These are phyloP conservation scores for Bullera alba DNA, from an alignment of 768 basidiomycete species.

Conservation along the genomic window DNA sequence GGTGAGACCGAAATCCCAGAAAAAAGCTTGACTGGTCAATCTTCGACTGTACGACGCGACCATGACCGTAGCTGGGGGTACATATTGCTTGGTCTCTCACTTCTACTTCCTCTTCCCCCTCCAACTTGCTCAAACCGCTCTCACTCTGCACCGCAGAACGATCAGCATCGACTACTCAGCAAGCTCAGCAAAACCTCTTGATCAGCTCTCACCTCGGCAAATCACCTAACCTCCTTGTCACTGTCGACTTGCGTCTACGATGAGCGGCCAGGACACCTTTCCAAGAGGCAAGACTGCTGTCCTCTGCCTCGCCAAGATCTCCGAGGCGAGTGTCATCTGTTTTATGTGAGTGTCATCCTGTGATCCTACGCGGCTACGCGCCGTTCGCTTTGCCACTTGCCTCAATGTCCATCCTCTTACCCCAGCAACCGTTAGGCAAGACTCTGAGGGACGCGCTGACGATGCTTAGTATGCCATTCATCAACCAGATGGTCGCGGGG, in stretches of 20 bases:
- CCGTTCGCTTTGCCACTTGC: background rate
- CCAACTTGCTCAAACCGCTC: background rate
- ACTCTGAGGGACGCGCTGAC: too few relatives aligned
- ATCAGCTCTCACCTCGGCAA: background rate
- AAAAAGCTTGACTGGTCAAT: too few relatives aligned
- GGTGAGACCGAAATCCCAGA: too few relatives aligned
- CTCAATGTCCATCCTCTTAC: background rate
- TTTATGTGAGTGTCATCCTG: conserved; percentile 1
- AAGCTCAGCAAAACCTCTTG: background rate
- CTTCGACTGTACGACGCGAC: too few relatives aligned
- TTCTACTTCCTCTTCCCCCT: background rate
- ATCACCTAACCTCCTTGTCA: background rate
- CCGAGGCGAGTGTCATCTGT: background rate
- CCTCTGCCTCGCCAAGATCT: background rate
- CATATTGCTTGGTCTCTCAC: background rate
- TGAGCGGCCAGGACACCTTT: background rate
- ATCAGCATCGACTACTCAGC: background rate
- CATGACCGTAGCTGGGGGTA: too few relatives aligned
- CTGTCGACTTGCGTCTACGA: background rate
- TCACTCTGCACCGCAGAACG: background rate
- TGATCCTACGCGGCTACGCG: background rate
- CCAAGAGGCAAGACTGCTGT: background rate
- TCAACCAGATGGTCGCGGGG: conserved; percentile 5
- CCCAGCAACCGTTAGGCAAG: too few relatives aligned
- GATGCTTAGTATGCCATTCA: conserved; percentile 7